phyloP scores from a whole-genome alignment of 2,329 filamentous ascomycete genomes.

The Cordyceps militaris region DNA sequence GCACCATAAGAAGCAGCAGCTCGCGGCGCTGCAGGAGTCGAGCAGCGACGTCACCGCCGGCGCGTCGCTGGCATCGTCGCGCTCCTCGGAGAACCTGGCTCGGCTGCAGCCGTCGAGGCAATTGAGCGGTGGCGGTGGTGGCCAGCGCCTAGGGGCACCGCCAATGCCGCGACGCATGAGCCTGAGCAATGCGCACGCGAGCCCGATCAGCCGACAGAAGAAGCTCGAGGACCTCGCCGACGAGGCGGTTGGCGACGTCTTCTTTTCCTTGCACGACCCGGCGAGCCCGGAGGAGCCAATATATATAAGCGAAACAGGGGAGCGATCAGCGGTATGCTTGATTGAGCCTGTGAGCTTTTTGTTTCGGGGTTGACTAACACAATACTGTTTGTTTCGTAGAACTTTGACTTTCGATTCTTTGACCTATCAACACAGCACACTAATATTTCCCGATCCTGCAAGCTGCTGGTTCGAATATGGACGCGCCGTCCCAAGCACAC shows the following conservation, averaged over 20 bases:
- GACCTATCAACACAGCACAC: conserved; percentile 61
- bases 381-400: conserved; percentile 34
- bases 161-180: conserved; percentile 38
- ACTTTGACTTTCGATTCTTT: conserved; percentile 84
- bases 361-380: conserved; percentile 10
- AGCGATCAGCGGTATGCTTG: conserved; percentile 58
- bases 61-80: conserved; percentile 42
- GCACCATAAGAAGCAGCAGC: conserved; percentile 44
- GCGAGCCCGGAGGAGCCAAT: conserved; percentile 58
- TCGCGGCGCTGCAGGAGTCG: conserved; percentile 42
- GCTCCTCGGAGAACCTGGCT: conserved; percentile 44
- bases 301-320: conserved; percentile 81
- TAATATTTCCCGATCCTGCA: conserved; percentile 56
- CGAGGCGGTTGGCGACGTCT: conserved; percentile 72
- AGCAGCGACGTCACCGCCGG: conserved; percentile 22
- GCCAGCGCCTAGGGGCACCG: conserved; percentile 15
- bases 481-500: conserved; percentile 44
- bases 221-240: conserved; percentile 68
- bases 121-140: conserved; percentile 14
- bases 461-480: conserved; percentile 68
- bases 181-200: conserved; percentile 40
- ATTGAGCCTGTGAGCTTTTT: neutral
- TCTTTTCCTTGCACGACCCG: conserved; percentile 75
- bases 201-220: conserved; percentile 55
- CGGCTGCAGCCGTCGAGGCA: conserved; percentile 23